Evolutionary conservation across 1,139 yeast species (phyloP).

Genomic region (Taphrina betulina): DNA sequence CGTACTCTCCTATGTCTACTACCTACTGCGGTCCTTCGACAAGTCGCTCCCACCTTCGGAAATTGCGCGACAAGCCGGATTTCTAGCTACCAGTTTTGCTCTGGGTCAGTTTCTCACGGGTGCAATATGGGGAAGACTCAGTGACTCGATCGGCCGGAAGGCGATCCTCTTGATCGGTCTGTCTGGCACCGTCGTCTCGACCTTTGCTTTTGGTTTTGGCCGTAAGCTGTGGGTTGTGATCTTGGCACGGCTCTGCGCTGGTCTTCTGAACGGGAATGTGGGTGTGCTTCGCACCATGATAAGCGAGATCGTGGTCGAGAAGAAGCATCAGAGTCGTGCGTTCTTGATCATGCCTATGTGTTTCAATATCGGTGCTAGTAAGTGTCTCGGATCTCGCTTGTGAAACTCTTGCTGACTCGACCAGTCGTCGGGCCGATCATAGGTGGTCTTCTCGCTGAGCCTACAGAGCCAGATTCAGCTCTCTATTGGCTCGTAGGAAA

Average conservation of each 20-base stretch:
- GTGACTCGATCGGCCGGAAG: constrained; percentile 59
- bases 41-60: not conserved
- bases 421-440: constrained; percentile 61
- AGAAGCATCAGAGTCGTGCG: constrained; percentile 61
- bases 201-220: constrained; percentile 57
- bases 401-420: too few relatives aligned
- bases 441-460: constrained; percentile 50
- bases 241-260: constrained; percentile 54
- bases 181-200: constrained; percentile 52
- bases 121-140: constrained; percentile 60
- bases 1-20: constrained; percentile 62
- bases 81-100: constrained; percentile 34
- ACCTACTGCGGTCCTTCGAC: constrained; percentile 51
- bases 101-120: constrained; percentile 55
- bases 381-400: too few relatives aligned
- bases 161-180: constrained; percentile 54
- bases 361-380: constrained; percentile 61
- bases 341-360: constrained; percentile 60
- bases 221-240: constrained; percentile 54
- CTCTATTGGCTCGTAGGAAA: constrained; percentile 36
- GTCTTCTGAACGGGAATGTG: constrained; percentile 61
- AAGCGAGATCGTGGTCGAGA: constrained; percentile 59
- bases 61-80: constrained; percentile 30
- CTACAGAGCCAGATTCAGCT: constrained; percentile 43
- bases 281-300: constrained; percentile 58